phyloP scores from a whole-genome alignment of 2,329 filamentous ascomycete genomes.

The Fusarium coffeatum region DNA sequence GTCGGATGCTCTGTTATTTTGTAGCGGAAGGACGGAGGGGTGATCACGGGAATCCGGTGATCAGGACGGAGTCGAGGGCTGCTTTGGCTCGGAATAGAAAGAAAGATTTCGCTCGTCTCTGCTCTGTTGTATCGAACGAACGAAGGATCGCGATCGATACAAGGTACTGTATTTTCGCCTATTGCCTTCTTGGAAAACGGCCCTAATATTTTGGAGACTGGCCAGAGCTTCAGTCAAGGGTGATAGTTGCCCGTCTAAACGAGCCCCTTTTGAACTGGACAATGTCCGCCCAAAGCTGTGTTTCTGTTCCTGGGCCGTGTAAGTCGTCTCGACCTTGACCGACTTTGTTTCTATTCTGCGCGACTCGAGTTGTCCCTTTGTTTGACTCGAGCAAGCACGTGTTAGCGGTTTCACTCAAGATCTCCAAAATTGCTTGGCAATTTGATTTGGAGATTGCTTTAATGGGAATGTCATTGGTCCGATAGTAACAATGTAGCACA shows the following conservation, averaged over 20 bases:
- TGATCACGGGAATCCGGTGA: background rate
- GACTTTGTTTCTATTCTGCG: background rate
- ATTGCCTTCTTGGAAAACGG: conserved; percentile 16
- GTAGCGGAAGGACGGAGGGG: background rate
- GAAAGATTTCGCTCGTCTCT: background rate
- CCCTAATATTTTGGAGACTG: conserved; percentile 21
- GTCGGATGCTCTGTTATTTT: background rate
- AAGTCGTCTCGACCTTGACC: background rate
- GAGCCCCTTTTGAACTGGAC: conserved; percentile 9
- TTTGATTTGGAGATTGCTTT: conserved; percentile 30
- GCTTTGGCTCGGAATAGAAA: background rate
- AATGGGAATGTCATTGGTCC: conserved; percentile 20
- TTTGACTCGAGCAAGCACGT: conserved; percentile 19
- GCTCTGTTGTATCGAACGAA: background rate
- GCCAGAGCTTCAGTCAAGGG: conserved; percentile 12
- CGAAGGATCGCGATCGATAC: conserved; percentile 14
- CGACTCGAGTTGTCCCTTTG: background rate
- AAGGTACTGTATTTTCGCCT: conserved; percentile 2
- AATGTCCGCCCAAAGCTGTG: background rate
- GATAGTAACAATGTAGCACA: conserved; percentile 21
- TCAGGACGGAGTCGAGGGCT: background rate
- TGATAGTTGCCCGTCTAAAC: conserved; percentile 1
- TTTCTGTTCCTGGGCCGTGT: background rate
- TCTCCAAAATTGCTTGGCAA: conserved; percentile 25
- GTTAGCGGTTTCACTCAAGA: conserved; percentile 27